Conservation (phyloP, 1,284 basidiomycete genomes). For the Cutaneotrichosporon sp. region DNA sequence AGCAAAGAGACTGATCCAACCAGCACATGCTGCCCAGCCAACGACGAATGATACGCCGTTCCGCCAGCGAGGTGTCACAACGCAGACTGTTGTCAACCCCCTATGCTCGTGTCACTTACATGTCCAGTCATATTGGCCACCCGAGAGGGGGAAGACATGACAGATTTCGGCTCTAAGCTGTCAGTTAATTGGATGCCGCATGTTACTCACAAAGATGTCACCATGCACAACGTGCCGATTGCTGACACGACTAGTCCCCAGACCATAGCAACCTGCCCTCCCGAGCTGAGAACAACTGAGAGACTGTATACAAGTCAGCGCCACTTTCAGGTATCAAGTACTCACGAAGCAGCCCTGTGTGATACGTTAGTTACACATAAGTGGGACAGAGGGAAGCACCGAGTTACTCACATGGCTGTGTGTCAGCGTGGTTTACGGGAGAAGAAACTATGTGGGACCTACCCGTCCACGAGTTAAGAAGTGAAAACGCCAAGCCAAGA, state of each 20-base stretch:
- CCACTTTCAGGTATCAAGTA: neutral
- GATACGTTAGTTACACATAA: neutral
- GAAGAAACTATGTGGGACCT: neutral
- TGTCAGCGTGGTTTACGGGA: neutral
- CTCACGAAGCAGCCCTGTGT: constrained; percentile 8
- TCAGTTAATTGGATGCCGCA: neutral
- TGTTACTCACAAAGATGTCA: constrained; percentile 21
- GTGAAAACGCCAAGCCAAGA: constrained; percentile 20
- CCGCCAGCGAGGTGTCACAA: constrained; percentile 10
- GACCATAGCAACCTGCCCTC: constrained; percentile 37
- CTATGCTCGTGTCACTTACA: neutral
- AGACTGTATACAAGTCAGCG: too few species aligned
- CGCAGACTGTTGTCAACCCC: constrained; percentile 7
- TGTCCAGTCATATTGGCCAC: constrained; percentile 44
- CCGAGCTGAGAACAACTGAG: constrained; percentile 30
- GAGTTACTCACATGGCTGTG: constrained; percentile 9
- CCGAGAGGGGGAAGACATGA: constrained; percentile 18
- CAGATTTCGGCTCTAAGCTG: constrained; percentile 9
- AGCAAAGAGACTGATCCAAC: constrained; percentile 47
- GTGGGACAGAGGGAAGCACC: neutral
- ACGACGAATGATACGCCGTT: constrained; percentile 7
- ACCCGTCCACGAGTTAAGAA: constrained; percentile 24
- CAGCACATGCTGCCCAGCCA: constrained; percentile 21
- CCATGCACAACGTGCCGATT: constrained; percentile 30
- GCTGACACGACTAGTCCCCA: constrained; percentile 40